Conservation (phyloP, 129 eudicot species). For the Flaveria bidentis region DNA sequence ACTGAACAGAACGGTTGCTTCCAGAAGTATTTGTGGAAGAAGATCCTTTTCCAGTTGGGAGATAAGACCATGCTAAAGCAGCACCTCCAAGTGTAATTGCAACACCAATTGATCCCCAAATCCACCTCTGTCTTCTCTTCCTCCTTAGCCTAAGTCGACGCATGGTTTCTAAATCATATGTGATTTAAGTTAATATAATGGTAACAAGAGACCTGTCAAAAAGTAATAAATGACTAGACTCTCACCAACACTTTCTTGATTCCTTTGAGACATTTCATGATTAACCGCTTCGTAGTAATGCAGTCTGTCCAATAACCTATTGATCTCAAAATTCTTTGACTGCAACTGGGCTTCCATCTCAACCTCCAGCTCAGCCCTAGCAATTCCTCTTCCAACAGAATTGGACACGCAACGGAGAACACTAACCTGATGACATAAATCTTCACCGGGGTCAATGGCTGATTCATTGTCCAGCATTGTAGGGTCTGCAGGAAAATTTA, state of each 20-base stretch:
- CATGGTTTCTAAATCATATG: conserved; percentile 49
- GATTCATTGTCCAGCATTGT: conserved; percentile 48
- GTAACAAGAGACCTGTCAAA: not conserved
- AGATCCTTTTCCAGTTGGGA: conserved; percentile 52
- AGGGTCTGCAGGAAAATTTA: conserved; percentile 63
- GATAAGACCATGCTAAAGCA: conserved; percentile 78
- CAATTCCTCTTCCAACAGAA: conserved; percentile 74
- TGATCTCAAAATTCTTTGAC: conserved; percentile 82
- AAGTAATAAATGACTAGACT: not conserved
- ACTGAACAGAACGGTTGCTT: conserved; percentile 29
- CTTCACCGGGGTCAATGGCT: conserved; percentile 59
- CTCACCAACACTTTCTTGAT: conserved; percentile 95
- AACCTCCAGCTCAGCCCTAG: conserved; percentile 79
- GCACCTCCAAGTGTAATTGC: conserved; percentile 66
- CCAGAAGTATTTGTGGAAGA: conserved; percentile 33
- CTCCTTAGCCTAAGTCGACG: conserved; percentile 72
- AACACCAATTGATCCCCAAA: conserved; percentile 78
- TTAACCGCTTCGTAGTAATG: conserved; percentile 90
- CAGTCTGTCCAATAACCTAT: conserved; percentile 77
- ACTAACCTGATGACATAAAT: conserved; percentile 63
- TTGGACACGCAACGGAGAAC: conserved; percentile 72
- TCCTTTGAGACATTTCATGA: conserved; percentile 96
- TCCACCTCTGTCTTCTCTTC: conserved; percentile 71
- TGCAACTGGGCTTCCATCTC: conserved; percentile 80
- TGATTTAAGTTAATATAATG: not conserved